Percentiles rank a stretch among this genome's conserved stretches.
Conservation (phyloP, 2,329 filamentous ascomycete species). For the Fusarium sp. region DNA sequence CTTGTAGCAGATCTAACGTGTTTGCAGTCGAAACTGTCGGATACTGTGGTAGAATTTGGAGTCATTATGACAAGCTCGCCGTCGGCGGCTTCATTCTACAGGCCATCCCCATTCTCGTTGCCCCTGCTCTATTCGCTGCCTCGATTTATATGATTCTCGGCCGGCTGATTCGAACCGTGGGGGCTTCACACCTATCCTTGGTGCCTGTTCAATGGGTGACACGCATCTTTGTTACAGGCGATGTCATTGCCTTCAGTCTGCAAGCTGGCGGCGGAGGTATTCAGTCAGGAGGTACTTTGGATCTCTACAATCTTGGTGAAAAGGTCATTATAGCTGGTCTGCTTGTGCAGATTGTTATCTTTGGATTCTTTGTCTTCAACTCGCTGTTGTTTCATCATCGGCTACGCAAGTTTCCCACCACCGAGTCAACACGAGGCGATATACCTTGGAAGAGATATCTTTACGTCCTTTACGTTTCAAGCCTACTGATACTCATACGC, state of each 20-base stretch:
- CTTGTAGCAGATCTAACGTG: neutral
- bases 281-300: slow-evolving; percentile 8
- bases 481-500: slow-evolving; percentile 17
- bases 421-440: slow-evolving; percentile 2
- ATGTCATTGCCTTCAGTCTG: slow-evolving; percentile 10
- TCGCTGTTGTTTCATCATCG: slow-evolving; percentile 19
- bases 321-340: slow-evolving; percentile 22
- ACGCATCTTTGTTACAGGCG: slow-evolving; percentile 13
- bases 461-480: slow-evolving; percentile 20
- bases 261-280: slow-evolving; percentile 20
- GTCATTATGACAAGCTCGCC: slow-evolving; percentile 9
- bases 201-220: slow-evolving; percentile 26
- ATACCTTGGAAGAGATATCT: slow-evolving; percentile 14
- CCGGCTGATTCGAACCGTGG: slow-evolving; percentile 18
- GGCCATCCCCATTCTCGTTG: slow-evolving; percentile 27
- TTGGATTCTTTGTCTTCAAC: slow-evolving; percentile 21
- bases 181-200: slow-evolving; percentile 7
- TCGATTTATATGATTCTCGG: slow-evolving; percentile 33
- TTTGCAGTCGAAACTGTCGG: slow-evolving; percentile 11
- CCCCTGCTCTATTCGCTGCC: slow-evolving; percentile 17
- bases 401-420: neutral
- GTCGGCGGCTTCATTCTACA: slow-evolving; percentile 16
- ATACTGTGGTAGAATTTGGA: slow-evolving; percentile 24
- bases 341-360: slow-evolving; percentile 9
- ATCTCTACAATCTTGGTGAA: slow-evolving; percentile 10